Conservation (phyloP, 1,284 basidiomycete genomes). For the Trametes versicolor region DNA sequence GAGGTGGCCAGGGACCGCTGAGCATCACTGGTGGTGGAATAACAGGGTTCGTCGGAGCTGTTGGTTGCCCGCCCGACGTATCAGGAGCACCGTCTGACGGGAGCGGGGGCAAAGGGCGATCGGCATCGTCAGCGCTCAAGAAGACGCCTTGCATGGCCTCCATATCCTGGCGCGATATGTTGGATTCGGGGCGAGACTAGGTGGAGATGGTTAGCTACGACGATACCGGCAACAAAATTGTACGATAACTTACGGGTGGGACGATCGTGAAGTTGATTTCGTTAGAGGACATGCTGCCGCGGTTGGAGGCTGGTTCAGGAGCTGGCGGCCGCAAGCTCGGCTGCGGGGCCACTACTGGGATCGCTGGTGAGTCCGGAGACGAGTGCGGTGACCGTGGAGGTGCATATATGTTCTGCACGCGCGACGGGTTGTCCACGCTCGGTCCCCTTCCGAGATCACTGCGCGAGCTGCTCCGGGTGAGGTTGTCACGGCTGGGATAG, state of each 20-base stretch:
- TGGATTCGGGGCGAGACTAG: slow-evolving; percentile 34
- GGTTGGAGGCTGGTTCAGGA: slow-evolving; percentile 18
- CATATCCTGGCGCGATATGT: slow-evolving; percentile 25
- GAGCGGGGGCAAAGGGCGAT: slow-evolving; percentile 25
- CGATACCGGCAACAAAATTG: too few species aligned
- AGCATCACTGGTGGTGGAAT: slow-evolving; percentile 31
- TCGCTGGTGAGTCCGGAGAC: slow-evolving; percentile 27
- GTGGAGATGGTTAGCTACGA: neutral
- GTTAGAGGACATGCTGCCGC: slow-evolving; percentile 38
- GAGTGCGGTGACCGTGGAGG: slow-evolving; percentile 36
- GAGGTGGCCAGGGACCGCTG: slow-evolving; percentile 39
- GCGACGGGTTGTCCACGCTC: slow-evolving; percentile 6
- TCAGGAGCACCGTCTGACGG: slow-evolving; percentile 21
- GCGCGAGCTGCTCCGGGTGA: slow-evolving; percentile 17
- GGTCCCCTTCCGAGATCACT: slow-evolving; percentile 15
- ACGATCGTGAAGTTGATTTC: slow-evolving; percentile 30
- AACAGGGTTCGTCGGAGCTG: slow-evolving; percentile 24
- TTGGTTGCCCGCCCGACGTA: slow-evolving; percentile 12
- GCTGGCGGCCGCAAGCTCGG: slow-evolving; percentile 24
- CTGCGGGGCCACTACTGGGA: slow-evolving; percentile 24
- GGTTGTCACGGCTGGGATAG: slow-evolving; percentile 20
- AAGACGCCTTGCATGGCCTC: slow-evolving; percentile 23
- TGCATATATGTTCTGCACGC: slow-evolving; percentile 31
- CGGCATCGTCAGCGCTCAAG: slow-evolving; percentile 33
- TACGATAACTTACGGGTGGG: slow-evolving; percentile 25